Base-by-base conservation (phyloP, 768 basidiomycete species). In the Trametes maxima region DNA sequence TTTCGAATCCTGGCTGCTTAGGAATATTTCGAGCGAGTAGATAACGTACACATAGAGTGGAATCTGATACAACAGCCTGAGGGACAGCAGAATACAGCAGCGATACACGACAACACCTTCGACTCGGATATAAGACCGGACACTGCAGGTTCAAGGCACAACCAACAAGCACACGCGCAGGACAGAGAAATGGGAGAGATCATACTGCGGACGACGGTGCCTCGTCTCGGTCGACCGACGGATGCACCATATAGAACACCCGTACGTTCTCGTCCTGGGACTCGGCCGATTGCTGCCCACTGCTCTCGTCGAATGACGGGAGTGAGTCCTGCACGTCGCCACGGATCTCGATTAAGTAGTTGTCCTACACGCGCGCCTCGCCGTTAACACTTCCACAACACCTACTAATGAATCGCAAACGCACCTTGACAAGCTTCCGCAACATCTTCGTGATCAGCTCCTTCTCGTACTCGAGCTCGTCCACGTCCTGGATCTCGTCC, bases 371-470 rank as follows among this genome's bases (percentile, higher is more conserved):
- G 55, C 35, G 14, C 16, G 2, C n/a, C 22, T 21, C 22, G 16
- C 42, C 13, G 16, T 33, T 13, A 19, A 19, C n/a, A 11, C n/a
- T 44, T 46, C 17, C 43, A 44, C n/a, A 37, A 44, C 17, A 43
- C 1, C 24, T 11, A 35, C 11, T 3, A 28, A 8, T 7, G 14
- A 47, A 55, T 21, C 42, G 40, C 22, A 36, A 21, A 51, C 80
- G 56, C 61, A 95, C 95, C 87, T 95, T 96, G 65, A 95, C 90
- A 56, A 99, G 78, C 75, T 93, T 95, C 67, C 79, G 84, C 65
- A 99, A 74, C 69, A 97, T 87, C 76, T 98, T 99, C 42, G 83
- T 85, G 62, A 98, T 85, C 51, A 99, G 79, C 72, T 94, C 93
- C 68, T 88, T 88, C 76, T 98, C 92, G 66, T 90, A 89, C 67